phyloP scores from a whole-genome alignment of 805 yeast genomes.

The Kodamaea nitidulidarum region DNA sequence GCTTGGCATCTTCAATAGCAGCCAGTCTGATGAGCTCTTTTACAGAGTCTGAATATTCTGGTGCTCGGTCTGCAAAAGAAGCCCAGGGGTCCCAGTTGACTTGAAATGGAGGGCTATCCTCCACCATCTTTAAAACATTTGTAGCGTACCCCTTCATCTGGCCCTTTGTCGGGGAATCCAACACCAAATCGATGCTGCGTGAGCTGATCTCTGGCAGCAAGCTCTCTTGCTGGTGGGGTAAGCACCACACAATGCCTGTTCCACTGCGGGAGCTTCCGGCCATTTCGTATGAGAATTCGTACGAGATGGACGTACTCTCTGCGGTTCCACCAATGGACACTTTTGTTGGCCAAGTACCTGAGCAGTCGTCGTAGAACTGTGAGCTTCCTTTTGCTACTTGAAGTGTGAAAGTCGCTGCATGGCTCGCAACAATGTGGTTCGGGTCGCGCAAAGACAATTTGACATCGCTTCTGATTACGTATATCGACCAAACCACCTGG shows the following conservation, averaged over 20 bases:
- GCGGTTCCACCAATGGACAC: conserved; percentile 37
- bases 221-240: conserved; percentile 48
- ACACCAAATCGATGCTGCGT: conserved; percentile 27
- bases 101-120: conserved; percentile 34
- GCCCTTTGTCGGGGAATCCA: conserved; percentile 52
- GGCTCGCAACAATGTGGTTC: conserved; percentile 41
- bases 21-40: conserved; percentile 40
- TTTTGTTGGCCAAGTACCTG: conserved; percentile 56
- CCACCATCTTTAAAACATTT: conserved; percentile 38
- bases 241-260: conserved; percentile 42
- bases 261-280: conserved; percentile 26
- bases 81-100: conserved; percentile 57
- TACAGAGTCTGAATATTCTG: conserved; percentile 29
- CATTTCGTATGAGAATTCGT: conserved; percentile 26
- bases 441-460: conserved; percentile 28
- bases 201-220: conserved; percentile 25
- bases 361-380: conserved; percentile 50
- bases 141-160: conserved; percentile 42
- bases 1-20: conserved; percentile 50
- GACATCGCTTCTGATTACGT: conserved; percentile 39
- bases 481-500: conserved; percentile 58
- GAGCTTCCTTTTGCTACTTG: conserved; percentile 28
- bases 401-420: conserved; percentile 30
- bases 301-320: conserved; percentile 21
- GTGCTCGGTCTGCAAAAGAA: conserved; percentile 31